A percentile compares a stretch with the other conserved stretches of the same genome.
Evolutionary conservation across 192 early-diverging fungal species (phyloP).

Genomic region (Podila epigama): DNA sequence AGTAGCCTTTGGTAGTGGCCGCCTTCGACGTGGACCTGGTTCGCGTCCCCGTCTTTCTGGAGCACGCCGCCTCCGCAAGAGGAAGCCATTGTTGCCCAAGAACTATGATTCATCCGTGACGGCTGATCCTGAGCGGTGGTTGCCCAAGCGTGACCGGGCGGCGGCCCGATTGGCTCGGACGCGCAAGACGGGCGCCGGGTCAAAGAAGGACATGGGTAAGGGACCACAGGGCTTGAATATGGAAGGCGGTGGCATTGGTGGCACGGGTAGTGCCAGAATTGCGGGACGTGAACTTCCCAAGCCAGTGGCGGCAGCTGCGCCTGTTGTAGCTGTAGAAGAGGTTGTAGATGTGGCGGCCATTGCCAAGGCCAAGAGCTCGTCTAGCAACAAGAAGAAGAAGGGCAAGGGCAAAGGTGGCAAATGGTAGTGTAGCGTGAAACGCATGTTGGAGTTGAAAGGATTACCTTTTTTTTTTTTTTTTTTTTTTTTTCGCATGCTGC

Average conservation of each 20-base stretch:
- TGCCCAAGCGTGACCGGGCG: slow-evolving; percentile 71
- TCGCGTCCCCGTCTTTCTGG: slow-evolving; percentile 33
- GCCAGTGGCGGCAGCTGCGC: neutral
- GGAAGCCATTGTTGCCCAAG: slow-evolving; percentile 64
- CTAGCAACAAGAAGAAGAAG: slow-evolving; percentile 51
- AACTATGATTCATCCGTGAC: slow-evolving; percentile 55
- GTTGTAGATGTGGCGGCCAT: slow-evolving; percentile 7
- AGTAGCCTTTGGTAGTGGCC: slow-evolving; percentile 9
- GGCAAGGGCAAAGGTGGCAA: slow-evolving; percentile 53
- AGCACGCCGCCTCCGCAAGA: slow-evolving; percentile 58
- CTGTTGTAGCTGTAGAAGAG: slow-evolving; percentile 12
- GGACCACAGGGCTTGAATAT: slow-evolving; percentile 71
- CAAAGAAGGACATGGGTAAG: slow-evolving; percentile 50
- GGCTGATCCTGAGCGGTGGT: slow-evolving; percentile 78
- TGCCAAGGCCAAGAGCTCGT: slow-evolving; percentile 25
- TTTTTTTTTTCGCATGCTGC: too few species aligned
- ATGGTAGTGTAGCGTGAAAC: too few species aligned
- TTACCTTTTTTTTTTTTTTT: too few species aligned
- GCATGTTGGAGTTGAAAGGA: too few species aligned
- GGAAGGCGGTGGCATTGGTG: slow-evolving; percentile 72
- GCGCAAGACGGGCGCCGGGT: slow-evolving; percentile 61
- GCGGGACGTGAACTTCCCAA: slow-evolving; percentile 48
- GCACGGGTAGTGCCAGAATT: slow-evolving; percentile 78
- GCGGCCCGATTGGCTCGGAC: slow-evolving; percentile 62
- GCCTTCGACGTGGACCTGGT: slow-evolving; percentile 8